Evolutionary conservation across 2,329 filamentous ascomycete species (phyloP), one percentile per base, ranked within the genome.

Genomic region (Aspergillus pseudonomiae): DNA sequence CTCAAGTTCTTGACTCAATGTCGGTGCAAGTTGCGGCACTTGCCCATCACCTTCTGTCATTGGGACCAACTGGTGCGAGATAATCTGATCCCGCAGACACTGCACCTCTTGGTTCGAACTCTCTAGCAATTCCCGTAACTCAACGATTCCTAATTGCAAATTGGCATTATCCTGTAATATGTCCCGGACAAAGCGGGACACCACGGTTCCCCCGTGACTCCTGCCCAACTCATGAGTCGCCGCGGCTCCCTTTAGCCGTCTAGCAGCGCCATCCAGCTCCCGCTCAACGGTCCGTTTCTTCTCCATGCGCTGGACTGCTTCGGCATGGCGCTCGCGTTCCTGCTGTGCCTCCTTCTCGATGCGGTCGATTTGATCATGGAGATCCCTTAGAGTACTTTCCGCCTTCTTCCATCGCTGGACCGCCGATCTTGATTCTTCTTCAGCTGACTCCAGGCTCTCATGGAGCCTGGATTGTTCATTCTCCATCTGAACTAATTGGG

Each of bases 181-280:
- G 75, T 98, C 95, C 69, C 94, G 93, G 61, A 99, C 95, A 71
- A 99, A 98, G 74, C 96, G 92, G 24, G 92, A 94, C n/a, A 98
- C 92, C 43, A 96, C 92, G 63, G 84, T 88, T 11, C 86, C 84
- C 61, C 81, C 82, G 68, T 86, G 86, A 34, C 86, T 84, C 4
- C 85, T 84, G 4, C 84, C 84, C 46, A 91, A 80, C 3, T 88
- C 88, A 68, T 88, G 90, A 32, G 85, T 84, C 0, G 90, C 92
- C 3, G 93, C 93, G 14, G 91, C 91, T 11, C 91, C 91, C 78
- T 94, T 95, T 59, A 96, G 83, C 60, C 93, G 86, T 36, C 90
- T 91, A 14, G 92, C 92, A 2, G 93, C 92, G 28, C 88, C 89
- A 70, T 91, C 89, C 50, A 97, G 82, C 73, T 96, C 92, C 71